Evolutionary conservation across 768 basidiomycete species (phyloP).

Genomic region (Megacollybia marginata): DNA sequence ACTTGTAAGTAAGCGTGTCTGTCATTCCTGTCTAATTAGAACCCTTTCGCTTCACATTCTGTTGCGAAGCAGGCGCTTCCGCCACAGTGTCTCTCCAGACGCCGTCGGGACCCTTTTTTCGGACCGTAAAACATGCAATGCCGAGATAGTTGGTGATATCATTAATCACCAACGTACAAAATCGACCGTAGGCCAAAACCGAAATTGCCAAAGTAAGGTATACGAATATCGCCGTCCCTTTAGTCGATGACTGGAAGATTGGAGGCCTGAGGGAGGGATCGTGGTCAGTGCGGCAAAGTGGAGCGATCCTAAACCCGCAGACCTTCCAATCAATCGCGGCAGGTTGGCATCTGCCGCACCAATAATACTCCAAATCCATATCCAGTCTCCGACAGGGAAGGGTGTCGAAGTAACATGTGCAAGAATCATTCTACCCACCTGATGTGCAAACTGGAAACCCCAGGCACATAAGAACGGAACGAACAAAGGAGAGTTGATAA

Average conservation of each 20-base stretch:
- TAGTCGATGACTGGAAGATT: conserved; percentile 63
- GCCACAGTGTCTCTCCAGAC: conserved; percentile 36
- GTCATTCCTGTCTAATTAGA: too few species aligned
- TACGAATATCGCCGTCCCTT: conserved; percentile 63
- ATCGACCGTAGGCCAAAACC: conserved; percentile 63
- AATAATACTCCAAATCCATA: conserved; percentile 77
- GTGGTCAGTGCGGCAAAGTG: neutral
- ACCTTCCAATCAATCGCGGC: conserved; percentile 61
- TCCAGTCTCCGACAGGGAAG: conserved; percentile 83
- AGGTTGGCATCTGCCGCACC: conserved; percentile 82
- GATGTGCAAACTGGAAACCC: conserved; percentile 88
- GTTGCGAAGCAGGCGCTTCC: too few species aligned
- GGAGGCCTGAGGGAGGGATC: conserved; percentile 41
- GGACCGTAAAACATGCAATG: conserved; percentile 90
- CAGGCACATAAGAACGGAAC: conserved; percentile 87
- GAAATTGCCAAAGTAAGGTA: conserved; percentile 64
- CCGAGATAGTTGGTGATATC: conserved; percentile 90
- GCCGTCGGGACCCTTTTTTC: conserved; percentile 71
- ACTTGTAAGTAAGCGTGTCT: too few species aligned
- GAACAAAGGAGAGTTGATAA: conserved; percentile 72
- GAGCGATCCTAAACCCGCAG: conserved; percentile 15
- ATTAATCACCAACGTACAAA: conserved; percentile 74
- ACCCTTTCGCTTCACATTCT: too few species aligned
- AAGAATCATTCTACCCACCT: conserved; percentile 88
- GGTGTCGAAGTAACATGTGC: conserved; percentile 80